These are phyloP conservation scores for Fusarium anguioides DNA, from an alignment of 2,329 filamentous ascomycete species.

Conservation along the genomic window DNA sequence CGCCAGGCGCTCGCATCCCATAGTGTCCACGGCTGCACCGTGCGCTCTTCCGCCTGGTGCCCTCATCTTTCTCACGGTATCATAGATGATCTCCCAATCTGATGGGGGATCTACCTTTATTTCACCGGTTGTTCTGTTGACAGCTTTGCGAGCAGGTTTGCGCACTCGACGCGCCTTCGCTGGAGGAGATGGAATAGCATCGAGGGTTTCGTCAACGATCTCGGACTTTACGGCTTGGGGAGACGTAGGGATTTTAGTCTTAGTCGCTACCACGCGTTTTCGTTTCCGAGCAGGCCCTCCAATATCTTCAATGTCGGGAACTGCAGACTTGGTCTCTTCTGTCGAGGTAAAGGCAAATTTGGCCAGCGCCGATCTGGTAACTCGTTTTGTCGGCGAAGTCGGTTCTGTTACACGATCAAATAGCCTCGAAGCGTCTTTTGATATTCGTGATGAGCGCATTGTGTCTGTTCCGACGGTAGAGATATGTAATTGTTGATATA, in stretches of 20 bases:
- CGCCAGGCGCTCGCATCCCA: slow-evolving; percentile 89
- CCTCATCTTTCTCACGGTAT: slow-evolving; percentile 81
- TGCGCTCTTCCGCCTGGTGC: slow-evolving; percentile 63
- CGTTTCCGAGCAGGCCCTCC: slow-evolving; percentile 50
- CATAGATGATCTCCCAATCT: slow-evolving; percentile 88
- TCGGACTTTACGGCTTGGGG: slow-evolving; percentile 55
- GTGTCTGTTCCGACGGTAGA: slow-evolving; percentile 1
- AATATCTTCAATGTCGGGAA: slow-evolving; percentile 69
- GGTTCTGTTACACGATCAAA: slow-evolving; percentile 53
- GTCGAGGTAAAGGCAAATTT: slow-evolving; percentile 56
- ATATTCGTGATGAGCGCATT: slow-evolving; percentile 69
- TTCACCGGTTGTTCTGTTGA: slow-evolving; percentile 55
- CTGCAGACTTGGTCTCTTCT: slow-evolving; percentile 35
- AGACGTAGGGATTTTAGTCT: slow-evolving; percentile 23
- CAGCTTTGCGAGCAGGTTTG: slow-evolving; percentile 60
- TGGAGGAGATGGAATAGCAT: slow-evolving; percentile 41
- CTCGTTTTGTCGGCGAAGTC: slow-evolving; percentile 54
- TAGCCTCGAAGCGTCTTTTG: slow-evolving; percentile 68
- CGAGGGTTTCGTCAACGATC: slow-evolving; percentile 44
- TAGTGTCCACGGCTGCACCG: slow-evolving; percentile 93
- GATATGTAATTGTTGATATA: not conserved
- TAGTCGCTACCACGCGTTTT: slow-evolving; percentile 40
- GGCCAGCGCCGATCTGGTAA: slow-evolving; percentile 61
- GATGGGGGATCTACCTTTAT: slow-evolving; percentile 68
- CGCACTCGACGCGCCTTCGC: slow-evolving; percentile 50